Evolutionary conservation across 371 early-diverging fungal species (phyloP).

Genomic region (Haplosporangium sp.): DNA sequence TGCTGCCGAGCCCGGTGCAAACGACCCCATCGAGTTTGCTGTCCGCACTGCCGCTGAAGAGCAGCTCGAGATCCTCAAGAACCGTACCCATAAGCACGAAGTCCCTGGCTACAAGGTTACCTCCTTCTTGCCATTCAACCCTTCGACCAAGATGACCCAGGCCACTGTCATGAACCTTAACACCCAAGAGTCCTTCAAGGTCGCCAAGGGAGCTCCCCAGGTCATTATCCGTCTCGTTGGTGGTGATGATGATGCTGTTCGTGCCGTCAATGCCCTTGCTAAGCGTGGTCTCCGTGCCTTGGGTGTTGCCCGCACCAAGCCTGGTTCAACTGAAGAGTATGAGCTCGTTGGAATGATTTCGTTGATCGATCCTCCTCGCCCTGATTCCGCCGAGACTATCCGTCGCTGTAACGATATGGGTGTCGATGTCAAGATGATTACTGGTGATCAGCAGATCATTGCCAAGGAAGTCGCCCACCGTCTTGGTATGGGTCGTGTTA

Average conservation of each 20-base stretch:
- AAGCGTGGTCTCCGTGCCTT: constrained; percentile 89
- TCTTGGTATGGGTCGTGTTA: constrained; percentile 82
- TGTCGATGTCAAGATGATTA: constrained; percentile 90
- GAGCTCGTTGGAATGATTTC: constrained; percentile 79
- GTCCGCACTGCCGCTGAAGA: constrained; percentile 84
- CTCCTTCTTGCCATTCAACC: constrained; percentile 92
- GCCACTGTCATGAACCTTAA: constrained; percentile 80
- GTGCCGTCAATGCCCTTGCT: constrained; percentile 84
- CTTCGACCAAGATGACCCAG: constrained; percentile 89
- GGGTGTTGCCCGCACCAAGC: constrained; percentile 84
- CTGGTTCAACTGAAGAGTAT: constrained; percentile 71
- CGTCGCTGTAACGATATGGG: constrained; percentile 74
- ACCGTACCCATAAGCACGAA: constrained; percentile 63
- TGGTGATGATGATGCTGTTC: constrained; percentile 79
- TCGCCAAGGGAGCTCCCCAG: constrained; percentile 96
- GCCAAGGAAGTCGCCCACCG: constrained; percentile 90
- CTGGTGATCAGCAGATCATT: constrained; percentile 91
- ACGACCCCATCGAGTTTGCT: constrained; percentile 93
- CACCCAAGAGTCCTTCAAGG: constrained; percentile 78
- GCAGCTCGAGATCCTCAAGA: constrained; percentile 77
- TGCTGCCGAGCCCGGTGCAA: constrained; percentile 90
- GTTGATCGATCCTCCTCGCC: constrained; percentile 89
- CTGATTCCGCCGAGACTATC: constrained; percentile 72
- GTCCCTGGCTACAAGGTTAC: constrained; percentile 89
- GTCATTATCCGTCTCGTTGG: constrained; percentile 87